Base-by-base conservation (phyloP, 2,329 filamentous ascomycete species). In the Penicillium sp. region DNA sequence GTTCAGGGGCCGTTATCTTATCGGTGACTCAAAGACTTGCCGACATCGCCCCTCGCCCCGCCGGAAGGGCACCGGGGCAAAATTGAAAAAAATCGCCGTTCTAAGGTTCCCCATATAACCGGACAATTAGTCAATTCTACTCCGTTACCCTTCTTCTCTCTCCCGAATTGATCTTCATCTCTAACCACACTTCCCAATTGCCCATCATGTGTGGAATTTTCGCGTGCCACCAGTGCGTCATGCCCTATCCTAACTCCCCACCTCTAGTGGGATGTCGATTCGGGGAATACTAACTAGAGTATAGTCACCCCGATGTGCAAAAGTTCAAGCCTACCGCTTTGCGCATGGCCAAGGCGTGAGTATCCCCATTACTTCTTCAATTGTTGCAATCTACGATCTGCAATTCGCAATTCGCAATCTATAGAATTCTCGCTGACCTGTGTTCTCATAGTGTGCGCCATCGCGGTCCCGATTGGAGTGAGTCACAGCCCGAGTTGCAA, bases 381-480 rank as follows among this genome's bases (percentile, higher is more conserved):
- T 27, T 47, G 15, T 43, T 50, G 19, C 42, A 35, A 53, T 45
- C 38, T 23, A 37, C 13, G 41, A 49, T 41, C 33, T 23, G 37
- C n/a, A 31, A 13, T 33, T 21, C 15, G 38, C 35, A 47, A 25
- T 33, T 43, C 48, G 6, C 45, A 38, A 50, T 43, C 42, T 41
- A 19, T 27, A 21, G 51, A 58, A 52, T 60, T 59, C 38, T 56
- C 41, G 56, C 66, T 75, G 80, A 81, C 66, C 66, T 57, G 59
- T 66, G 71, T 21, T 19, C 48, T 42, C 37, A 46, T 75, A 95
- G 91, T 75, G 86, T 97, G 74, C 92, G 95, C 71, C 94, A 99
- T 80, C 89, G 94, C 78, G 94, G 94, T 69, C 94, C 94, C 71
- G 94, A 99, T 82, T 99, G 94, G 94, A 96, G 91, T 94, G 82